Base-by-base conservation (phyloP, 129 eudicot genomes). In the Logfia minima region DNA sequence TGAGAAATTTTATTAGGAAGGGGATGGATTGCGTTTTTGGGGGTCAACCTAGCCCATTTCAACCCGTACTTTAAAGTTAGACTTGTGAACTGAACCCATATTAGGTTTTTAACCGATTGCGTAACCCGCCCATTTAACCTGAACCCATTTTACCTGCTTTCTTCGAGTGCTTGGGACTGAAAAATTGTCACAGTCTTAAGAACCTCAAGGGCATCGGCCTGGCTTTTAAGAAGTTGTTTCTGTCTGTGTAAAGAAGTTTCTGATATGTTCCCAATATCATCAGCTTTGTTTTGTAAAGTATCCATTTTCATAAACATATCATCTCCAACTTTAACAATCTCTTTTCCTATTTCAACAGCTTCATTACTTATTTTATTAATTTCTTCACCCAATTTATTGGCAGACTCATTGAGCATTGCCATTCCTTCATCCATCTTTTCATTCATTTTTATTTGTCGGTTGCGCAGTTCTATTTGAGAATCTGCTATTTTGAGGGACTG, bases 161-260 rank as follows among this genome's bases (percentile, higher is more conserved):
- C 90, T 82, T 88, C 88, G n/a, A 92, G 85, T 60, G 93, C 94
- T 55, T 82, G 86, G 23, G 94, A 85, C 85, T 86, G 91, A 74
- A 88, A 92, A 21, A 82, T 86, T 3, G 94, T 86, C 18, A 90
- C 79, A 5, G 77, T 75, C 19, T 85, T 71, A 60, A 93, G 90
- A 72, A 83, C 87, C 56, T 88, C 86, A 24, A 90, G 87, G 51
- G 96, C 88, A 4, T 14, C 75, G 18, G 82, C 72, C 74, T 93
- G 98, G n/a, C 86, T 77, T 19, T 87, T 86, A 41, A 93, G 61
- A 82, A 93, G 92, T 72, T 90, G 84, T 10, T 83, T 91, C 71
- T 93, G 98, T 73, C 83, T 88, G 19, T 79, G 85, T 53, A 93
- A 66, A 3, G 96, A 90, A 28, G 75, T 75, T 64, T 81, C 92